These are phyloP conservation scores for Malbranchea cinnamomea DNA, from an alignment of 2,329 filamentous ascomycete genomes.

Conservation along the genomic window DNA sequence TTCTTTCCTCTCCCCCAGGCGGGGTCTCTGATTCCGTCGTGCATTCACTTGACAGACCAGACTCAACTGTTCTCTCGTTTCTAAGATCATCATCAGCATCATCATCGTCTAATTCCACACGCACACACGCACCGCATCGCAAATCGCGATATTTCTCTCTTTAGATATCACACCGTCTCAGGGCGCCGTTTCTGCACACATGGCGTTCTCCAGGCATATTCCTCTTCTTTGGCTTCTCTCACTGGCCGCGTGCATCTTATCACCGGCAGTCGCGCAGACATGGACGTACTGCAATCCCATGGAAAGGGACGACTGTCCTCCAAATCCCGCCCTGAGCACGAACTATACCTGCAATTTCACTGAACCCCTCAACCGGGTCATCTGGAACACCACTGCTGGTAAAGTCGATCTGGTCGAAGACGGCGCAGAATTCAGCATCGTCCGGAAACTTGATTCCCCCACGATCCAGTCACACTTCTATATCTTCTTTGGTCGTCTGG, in stretches of 20 bases:
- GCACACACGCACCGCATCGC: no score
- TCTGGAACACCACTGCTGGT: conserved; percentile 55
- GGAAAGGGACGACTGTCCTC: conserved; percentile 54
- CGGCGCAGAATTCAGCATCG: conserved; percentile 70
- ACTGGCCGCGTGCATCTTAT: conserved; percentile 16
- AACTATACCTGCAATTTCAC: conserved; percentile 24
- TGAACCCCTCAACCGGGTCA: conserved; percentile 44
- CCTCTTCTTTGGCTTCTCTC: conserved; percentile 13
- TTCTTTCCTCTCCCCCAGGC: conserved; percentile 4
- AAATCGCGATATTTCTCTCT: no score
- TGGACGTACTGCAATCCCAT: conserved; percentile 64
- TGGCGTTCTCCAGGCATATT: conserved; percentile 4
- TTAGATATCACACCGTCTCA: no score
- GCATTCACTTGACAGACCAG: no score
- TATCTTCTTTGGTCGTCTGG: conserved; percentile 93
- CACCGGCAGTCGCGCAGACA: conserved; percentile 48
- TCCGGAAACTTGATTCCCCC: conserved; percentile 64
- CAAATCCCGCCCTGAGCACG: conserved; percentile 52
- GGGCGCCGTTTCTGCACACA: no score
- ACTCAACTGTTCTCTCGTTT: no score
- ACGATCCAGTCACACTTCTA: conserved; percentile 82
- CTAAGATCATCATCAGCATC: no score
- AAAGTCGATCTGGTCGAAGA: conserved; percentile 50
- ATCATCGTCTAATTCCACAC: no score
- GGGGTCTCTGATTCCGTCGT: no score